Evolutionary conservation across 306 rosid species (phyloP).

Genomic region (Cicer bijugum): DNA sequence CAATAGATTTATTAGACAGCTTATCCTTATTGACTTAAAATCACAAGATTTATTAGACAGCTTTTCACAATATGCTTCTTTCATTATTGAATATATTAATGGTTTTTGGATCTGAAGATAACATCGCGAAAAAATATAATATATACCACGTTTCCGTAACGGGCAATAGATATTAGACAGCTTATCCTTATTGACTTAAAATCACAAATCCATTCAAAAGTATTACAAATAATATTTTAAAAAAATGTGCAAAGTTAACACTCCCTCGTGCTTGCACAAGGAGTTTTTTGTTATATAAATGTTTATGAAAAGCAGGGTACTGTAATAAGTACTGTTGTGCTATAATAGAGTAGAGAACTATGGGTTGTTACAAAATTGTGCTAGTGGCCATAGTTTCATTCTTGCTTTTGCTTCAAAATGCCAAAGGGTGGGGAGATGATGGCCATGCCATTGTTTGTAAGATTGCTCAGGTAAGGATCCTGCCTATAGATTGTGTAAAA

Average conservation of each 20-base stretch:
- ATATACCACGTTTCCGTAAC: background rate
- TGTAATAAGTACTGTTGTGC: background rate
- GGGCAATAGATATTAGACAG: background rate
- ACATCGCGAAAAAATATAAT: background rate
- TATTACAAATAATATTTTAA: too few relatives aligned
- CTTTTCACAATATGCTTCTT: background rate
- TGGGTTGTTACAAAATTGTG: constrained; percentile 44
- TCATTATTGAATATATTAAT: background rate
- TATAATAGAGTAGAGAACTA: constrained; percentile 15
- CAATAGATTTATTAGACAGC: background rate
- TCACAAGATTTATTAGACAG: too few relatives aligned
- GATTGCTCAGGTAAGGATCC: constrained; percentile 68
- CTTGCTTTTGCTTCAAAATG: constrained; percentile 54
- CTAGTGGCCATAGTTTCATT: constrained; percentile 40
- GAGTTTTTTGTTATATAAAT: background rate
- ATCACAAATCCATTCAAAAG: background rate
- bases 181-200: background rate
- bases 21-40: background rate
- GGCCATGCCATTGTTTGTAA: constrained; percentile 72
- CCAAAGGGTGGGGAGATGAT: constrained; percentile 71
- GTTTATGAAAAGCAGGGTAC: background rate
- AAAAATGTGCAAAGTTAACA: too few relatives aligned
- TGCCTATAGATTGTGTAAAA: background rate
- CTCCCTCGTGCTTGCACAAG: background rate
- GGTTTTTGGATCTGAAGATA: background rate